Evolutionary conservation across 768 basidiomycete species (phyloP).

Genomic region (Steccherinum ochraceum): DNA sequence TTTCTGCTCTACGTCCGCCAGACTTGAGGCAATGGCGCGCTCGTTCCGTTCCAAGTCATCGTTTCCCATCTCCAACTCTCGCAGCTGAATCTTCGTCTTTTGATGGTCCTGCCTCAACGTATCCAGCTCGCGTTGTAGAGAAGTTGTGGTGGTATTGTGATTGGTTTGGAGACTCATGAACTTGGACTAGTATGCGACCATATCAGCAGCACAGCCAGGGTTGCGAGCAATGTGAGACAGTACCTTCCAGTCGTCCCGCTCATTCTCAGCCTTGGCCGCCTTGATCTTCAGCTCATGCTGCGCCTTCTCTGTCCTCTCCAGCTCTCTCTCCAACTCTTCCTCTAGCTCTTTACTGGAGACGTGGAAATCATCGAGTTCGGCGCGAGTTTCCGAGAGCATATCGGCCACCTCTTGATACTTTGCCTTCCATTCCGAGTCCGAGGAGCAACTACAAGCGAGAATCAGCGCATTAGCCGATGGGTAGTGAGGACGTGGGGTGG

Average conservation of each 20-base stretch:
- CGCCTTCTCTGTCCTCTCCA: conserved; percentile 81
- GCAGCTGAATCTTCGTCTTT: conserved; percentile 62
- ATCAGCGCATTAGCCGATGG: conserved; percentile 2
- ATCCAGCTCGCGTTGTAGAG: conserved; percentile 89
- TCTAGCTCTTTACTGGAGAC: conserved; percentile 86
- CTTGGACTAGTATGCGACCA: conserved; percentile 46
- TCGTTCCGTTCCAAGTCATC: conserved; percentile 96
- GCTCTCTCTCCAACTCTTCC: conserved; percentile 87
- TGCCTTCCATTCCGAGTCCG: conserved; percentile 63
- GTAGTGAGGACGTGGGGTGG: conserved; percentile 12
- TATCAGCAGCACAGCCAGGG: conserved; percentile 9
- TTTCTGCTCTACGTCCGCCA: conserved; percentile 81
- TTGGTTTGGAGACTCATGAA: conserved; percentile 85
- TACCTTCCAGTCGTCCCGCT: conserved; percentile 94
- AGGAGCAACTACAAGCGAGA: conserved; percentile 36
- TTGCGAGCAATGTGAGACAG: conserved; percentile 13
- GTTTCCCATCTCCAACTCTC: conserved; percentile 95
- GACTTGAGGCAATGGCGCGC: conserved; percentile 74
- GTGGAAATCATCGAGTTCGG: conserved; percentile 85
- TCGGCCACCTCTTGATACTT: conserved; percentile 81
- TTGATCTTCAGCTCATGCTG: conserved; percentile 76
- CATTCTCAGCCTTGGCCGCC: conserved; percentile 60
- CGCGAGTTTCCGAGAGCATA: conserved; percentile 77
- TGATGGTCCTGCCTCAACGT: conserved; percentile 71
- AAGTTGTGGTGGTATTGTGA: conserved; percentile 85